Evolutionary conservation across 2,329 filamentous ascomycete genomes (phyloP).

Genomic region (Purpureocillium takamizusanense): DNA sequence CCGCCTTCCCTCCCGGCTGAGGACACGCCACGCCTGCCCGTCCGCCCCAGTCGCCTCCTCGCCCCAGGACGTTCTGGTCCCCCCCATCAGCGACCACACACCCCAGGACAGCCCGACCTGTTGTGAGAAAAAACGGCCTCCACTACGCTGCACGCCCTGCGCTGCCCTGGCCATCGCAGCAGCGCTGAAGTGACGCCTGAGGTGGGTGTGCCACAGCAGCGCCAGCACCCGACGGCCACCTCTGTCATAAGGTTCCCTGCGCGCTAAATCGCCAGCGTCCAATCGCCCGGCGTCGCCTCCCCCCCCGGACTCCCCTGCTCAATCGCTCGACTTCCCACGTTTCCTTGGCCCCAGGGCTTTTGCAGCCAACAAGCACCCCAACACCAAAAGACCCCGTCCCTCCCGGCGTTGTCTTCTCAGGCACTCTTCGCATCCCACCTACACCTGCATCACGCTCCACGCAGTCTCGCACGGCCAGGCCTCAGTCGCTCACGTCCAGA

Average conservation of each 20-base stretch:
- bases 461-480: neutral
- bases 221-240: constrained; percentile 5
- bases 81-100: no score
- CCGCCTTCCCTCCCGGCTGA: no score
- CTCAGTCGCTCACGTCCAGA: no score
- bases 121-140: no score
- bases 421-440: constrained; percentile 1
- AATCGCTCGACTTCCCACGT: constrained; percentile 3
- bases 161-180: no score
- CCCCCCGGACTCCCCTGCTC: neutral
- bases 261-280: constrained; percentile 2
- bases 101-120: no score
- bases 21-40: no score
- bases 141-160: no score
- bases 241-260: constrained; percentile 8
- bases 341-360: constrained; percentile 2
- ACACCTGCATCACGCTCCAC: neutral
- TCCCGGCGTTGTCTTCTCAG: neutral
- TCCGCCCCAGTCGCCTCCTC: no score
- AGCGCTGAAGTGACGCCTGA: neutral
- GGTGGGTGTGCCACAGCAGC: constrained; percentile 6
- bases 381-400: neutral
- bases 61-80: no score
- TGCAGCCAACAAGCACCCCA: constrained; percentile 2
- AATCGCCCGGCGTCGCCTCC: constrained; percentile 3